These are phyloP conservation scores for Detonula confervacea DNA, from an alignment of 352 stramenopile genomes.

Conservation along the genomic window DNA sequence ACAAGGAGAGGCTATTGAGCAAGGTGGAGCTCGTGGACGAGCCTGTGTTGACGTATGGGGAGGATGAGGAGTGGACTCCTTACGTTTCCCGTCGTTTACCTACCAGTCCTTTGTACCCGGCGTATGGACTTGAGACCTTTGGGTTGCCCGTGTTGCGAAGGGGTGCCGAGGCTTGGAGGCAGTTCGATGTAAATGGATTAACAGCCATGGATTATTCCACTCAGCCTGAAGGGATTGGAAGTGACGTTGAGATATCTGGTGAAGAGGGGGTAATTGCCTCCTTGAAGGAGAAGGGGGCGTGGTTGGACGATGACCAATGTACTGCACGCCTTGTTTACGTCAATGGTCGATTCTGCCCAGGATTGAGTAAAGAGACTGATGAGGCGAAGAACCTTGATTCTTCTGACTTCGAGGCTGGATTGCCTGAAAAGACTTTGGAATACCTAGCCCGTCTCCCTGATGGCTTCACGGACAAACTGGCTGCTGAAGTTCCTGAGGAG, in stretches of 20 bases:
- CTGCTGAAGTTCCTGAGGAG: conserved; percentile 60
- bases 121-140: conserved; percentile 81
- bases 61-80: conserved; percentile 78
- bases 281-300: conserved; percentile 65
- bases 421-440: conserved; percentile 46
- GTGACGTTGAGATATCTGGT: conserved; percentile 37
- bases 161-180: conserved; percentile 82
- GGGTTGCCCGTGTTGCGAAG: conserved; percentile 71
- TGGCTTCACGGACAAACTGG: conserved; percentile 82
- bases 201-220: conserved; percentile 73
- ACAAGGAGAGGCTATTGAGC: conserved; percentile 23
- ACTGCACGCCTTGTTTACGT: conserved; percentile 81
- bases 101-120: conserved; percentile 70
- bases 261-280: conserved; percentile 25
- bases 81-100: conserved; percentile 70
- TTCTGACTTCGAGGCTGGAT: conserved; percentile 42
- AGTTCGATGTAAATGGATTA: conserved; percentile 82
- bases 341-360: conserved; percentile 73
- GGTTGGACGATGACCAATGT: conserved; percentile 74
- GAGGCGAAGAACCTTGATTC: conserved; percentile 60
- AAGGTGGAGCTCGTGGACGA: conserved; percentile 41
- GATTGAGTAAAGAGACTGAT: conserved; percentile 72
- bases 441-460: conserved; percentile 75
- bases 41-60: conserved; percentile 33
- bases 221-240: conserved; percentile 46